Base-by-base conservation (phyloP, 148 eudicot genomes). In the Polygonum aviculare region DNA sequence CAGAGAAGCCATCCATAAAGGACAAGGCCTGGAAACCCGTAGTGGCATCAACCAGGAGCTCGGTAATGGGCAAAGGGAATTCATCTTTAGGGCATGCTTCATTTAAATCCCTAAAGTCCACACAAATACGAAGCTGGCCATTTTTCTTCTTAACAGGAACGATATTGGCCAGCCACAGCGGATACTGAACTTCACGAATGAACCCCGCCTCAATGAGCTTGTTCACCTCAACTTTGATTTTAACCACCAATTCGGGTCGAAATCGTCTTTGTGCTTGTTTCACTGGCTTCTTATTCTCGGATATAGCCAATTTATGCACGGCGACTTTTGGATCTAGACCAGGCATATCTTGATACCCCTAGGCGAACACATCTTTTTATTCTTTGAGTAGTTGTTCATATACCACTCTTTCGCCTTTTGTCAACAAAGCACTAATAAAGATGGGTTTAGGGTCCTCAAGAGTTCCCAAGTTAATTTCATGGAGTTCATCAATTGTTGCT, bases 341-440 rank as follows among this genome's bases (percentile, higher is more conserved):
- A 6, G 12, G 18, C 73, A 38, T 38, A 7, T 69, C 47, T 19
- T 5, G 41, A 35, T 69, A 15, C 18, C 21, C 47, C 73, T 22
- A 69, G 2, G 73, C 73, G 36, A 78, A 31, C 2, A 36, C 44
- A 50, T 33, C 69, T 74, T 81, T 81, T 71, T 69, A 74, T 45
- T 48, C 21, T 75, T 47, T 77, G 72, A 81, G 38, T 55, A 59
- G 39, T 4, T 21, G 3, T 19, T 31, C 33, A 16, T 51, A 51
- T 2, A 51, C 19, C 19, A 51, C 57, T 19, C 22, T 9, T 2
- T 69, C 60, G 8, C 11, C 41, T 9, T 19, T 2, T 21, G 26
- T 35, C 4, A 45, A 38, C 8, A 48, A 39, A 21, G 72, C 12
- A 35, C 44, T 69, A 3, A 69, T 36, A n/a, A 59, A 19, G 31